Evolutionary conservation across 2,329 filamentous ascomycete species (phyloP).

Genomic region (Lasiodiplodia citricola): DNA sequence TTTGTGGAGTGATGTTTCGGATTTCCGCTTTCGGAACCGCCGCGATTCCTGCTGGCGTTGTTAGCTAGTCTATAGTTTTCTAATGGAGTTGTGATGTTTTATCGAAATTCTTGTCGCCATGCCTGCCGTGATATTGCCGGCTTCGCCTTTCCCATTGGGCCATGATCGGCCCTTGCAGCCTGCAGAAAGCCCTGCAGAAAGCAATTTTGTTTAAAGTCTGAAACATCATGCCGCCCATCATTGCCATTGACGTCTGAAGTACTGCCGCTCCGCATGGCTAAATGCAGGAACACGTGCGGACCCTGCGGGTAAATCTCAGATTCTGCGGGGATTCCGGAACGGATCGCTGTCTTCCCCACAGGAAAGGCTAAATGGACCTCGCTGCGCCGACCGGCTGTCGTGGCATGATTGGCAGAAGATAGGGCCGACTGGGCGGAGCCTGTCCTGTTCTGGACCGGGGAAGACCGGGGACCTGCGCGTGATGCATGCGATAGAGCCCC

Average conservation of each 20-base stretch:
- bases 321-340: conserved; percentile 4
- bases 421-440: not conserved
- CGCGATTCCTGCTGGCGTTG: not conserved
- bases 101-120: not conserved
- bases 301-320: not conserved
- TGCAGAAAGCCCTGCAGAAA: not conserved
- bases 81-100: not conserved
- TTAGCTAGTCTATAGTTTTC: not conserved
- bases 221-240: not conserved
- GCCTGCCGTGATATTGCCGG: not conserved
- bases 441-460: not conserved
- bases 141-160: not conserved
- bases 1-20: not conserved
- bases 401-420: not conserved
- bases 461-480: not conserved
- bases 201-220: not conserved
- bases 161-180: not conserved
- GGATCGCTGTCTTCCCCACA: conserved; percentile 14
- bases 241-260: not conserved
- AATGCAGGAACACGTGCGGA: conserved; percentile 9
- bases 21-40: not conserved
- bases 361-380: conserved; percentile 22
- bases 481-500: not conserved
- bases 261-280: not conserved
- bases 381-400: not conserved